Evolutionary conservation across 2,329 filamentous ascomycete species (phyloP).

Genomic region (Cladosporium sp.): DNA sequence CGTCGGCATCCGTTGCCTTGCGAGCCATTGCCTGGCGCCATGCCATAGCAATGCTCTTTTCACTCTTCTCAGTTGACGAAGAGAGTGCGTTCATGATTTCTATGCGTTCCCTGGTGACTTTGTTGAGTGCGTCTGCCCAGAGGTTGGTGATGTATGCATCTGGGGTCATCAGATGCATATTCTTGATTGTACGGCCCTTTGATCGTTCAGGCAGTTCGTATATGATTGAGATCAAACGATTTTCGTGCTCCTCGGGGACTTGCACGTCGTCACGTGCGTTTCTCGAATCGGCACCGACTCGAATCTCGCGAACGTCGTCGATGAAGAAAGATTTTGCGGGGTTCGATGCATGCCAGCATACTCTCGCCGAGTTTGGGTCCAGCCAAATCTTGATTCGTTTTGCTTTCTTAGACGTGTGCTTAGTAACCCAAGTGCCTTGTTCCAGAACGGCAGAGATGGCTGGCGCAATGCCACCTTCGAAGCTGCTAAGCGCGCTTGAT

Average conservation of each 20-base stretch:
- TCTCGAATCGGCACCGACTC: constrained; percentile 76
- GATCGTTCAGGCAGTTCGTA: constrained; percentile 77
- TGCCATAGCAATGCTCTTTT: constrained; percentile 63
- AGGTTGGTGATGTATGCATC: constrained; percentile 69
- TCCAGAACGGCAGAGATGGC: constrained; percentile 75
- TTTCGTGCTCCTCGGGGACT: constrained; percentile 65
- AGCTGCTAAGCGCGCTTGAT: constrained; percentile 34
- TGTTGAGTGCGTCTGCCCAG: constrained; percentile 83
- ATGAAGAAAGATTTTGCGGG: constrained; percentile 86
- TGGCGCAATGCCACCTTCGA: constrained; percentile 59
- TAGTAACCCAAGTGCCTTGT: constrained; percentile 74
- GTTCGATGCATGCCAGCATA: constrained; percentile 80
- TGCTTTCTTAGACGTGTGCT: constrained; percentile 80
- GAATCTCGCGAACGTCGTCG: constrained; percentile 91
- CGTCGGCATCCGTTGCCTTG: constrained; percentile 60
- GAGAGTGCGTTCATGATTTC: constrained; percentile 88
- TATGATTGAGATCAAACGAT: constrained; percentile 84
- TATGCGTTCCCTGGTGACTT: constrained; percentile 81
- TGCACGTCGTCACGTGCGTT: constrained; percentile 87
- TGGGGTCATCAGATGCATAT: constrained; percentile 82
- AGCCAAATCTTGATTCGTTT: constrained; percentile 74
- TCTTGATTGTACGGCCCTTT: constrained; percentile 69
- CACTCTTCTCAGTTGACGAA: constrained; percentile 70
- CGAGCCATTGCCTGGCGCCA: constrained; percentile 84
- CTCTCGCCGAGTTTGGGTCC: constrained; percentile 79